phyloP scores from a whole-genome alignment of 768 basidiomycete genomes.

The Trametes villosa region DNA sequence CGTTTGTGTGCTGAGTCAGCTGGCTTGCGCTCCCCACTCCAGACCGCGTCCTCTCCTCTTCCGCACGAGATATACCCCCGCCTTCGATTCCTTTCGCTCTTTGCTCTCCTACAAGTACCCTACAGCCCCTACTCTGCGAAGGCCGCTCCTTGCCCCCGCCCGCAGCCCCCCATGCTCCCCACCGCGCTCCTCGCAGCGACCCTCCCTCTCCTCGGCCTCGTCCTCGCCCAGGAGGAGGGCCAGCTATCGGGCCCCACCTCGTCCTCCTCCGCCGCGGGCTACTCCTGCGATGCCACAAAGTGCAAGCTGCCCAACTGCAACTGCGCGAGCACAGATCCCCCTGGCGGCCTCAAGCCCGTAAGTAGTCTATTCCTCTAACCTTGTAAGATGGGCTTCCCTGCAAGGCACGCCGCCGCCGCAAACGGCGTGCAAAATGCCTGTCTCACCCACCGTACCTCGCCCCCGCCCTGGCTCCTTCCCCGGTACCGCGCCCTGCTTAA shows the following conservation, averaged over 20 bases:
- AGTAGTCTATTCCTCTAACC: slow-evolving; percentile 36
- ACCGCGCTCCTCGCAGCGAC: slow-evolving; percentile 18
- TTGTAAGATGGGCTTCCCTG: slow-evolving; percentile 2
- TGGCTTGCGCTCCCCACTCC: neutral
- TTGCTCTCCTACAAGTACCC: slow-evolving; percentile 5
- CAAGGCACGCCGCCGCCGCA: slow-evolving; percentile 3
- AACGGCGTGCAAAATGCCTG: slow-evolving; percentile 11
- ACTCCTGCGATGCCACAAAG: slow-evolving; percentile 66
- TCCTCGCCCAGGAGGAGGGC: slow-evolving; percentile 26
- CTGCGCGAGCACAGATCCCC: slow-evolving; percentile 74
- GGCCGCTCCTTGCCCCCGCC: slow-evolving; percentile 3
- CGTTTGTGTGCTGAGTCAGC: slow-evolving; percentile 19
- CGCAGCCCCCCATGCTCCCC: slow-evolving; percentile 17
- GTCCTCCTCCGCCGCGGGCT: slow-evolving; percentile 60
- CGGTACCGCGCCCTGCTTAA: neutral
- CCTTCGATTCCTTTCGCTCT: slow-evolving; percentile 2
- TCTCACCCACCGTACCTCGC: slow-evolving; percentile 8
- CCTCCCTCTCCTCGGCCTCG: slow-evolving; percentile 21
- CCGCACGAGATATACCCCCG: slow-evolving; percentile 12
- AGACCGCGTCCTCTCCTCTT: neutral
- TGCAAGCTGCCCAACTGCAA: slow-evolving; percentile 75
- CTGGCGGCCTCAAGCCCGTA: slow-evolving; percentile 69
- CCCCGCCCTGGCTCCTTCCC: neutral
- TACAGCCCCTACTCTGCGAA: neutral
- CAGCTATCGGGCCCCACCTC: slow-evolving; percentile 55